Evolutionary conservation across 169 alveolate species (phyloP), one percentile per base, ranked within the genome.

Genomic region (Theileria parva): DNA sequence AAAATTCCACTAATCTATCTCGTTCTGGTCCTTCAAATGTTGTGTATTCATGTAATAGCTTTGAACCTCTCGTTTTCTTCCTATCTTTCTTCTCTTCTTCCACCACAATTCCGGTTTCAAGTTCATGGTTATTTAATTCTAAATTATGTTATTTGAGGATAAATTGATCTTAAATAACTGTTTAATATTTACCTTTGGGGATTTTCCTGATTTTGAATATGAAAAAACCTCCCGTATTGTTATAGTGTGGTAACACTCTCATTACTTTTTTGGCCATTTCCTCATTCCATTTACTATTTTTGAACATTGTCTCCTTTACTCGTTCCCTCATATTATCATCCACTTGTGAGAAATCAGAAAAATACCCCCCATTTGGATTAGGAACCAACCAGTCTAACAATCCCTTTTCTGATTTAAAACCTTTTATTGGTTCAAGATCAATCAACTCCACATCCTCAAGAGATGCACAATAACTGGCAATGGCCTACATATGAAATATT

Each of bases 211-310:
- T 77, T 65, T 66, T 70, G 60, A 98, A 96, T 32, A 97, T 92
- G 86, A 95, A 97, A 87, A 97, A 97, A 8, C 98, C 99, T 30
- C 99, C 98, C 0, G 99, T 96, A 79, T 97, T 94, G 80, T 96
- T 89, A 86, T 94, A 96, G 84, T 96, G 97, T 21, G 99, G 99
- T 39, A 96, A 81, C 28, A 96, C 94, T 74, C 99, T 92, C 66
- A 94, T 91, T 39, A 97, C 96, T 51, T 87, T 80, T 73, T 51
- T 13, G 7, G 89, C 86, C 37, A 23, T 28, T 13, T 48, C 63
- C 28, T 61, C 77, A 4, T 67, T 55, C 89, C 89, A 83, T 37
- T 83, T 63, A 13, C 78, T 76, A 7, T 68, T 21, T 50, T n/a
- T 75, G 81, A 83, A 83, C 89, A 83, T 83, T 30, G 75, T 61